phyloP scores from a whole-genome alignment of 1,284 basidiomycete genomes.

The Pascua sp. region DNA sequence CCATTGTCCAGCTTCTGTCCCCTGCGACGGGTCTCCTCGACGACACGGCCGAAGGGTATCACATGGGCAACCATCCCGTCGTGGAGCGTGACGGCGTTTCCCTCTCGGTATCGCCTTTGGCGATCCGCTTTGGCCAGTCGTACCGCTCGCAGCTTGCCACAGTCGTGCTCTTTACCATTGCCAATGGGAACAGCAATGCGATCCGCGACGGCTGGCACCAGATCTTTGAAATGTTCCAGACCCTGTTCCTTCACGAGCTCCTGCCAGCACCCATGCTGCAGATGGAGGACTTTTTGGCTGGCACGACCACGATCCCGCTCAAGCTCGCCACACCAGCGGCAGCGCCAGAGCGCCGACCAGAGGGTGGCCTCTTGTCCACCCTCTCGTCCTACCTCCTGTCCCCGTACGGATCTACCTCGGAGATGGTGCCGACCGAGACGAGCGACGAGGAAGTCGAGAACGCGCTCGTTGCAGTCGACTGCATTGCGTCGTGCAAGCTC shows the following conservation, averaged over 20 bases:
- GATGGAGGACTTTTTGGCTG: constrained; percentile 94
- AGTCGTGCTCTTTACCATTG: constrained; percentile 95
- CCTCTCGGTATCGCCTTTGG: constrained; percentile 85
- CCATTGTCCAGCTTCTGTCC: constrained; percentile 85
- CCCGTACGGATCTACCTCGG: constrained; percentile 72
- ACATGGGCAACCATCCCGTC: constrained; percentile 77
- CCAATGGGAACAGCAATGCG: constrained; percentile 93
- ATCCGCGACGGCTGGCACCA: constrained; percentile 90
- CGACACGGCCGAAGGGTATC: constrained; percentile 62
- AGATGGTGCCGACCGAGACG: constrained; percentile 66
- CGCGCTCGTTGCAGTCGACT: constrained; percentile 91
- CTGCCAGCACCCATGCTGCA: constrained; percentile 83
- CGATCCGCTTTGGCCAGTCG: constrained; percentile 90
- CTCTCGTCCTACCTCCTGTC: constrained; percentile 96
- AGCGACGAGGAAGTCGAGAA: constrained; percentile 88
- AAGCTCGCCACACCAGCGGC: constrained; percentile 65
- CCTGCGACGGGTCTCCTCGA: constrained; percentile 79
- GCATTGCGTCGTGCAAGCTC: constrained; percentile 85
- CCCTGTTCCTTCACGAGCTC: constrained; percentile 88
- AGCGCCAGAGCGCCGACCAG: constrained; percentile 64
- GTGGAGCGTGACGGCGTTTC: constrained; percentile 89
- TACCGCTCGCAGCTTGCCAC: constrained; percentile 95
- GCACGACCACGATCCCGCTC: constrained; percentile 81
- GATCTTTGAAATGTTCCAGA: constrained; percentile 98
- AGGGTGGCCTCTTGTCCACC: constrained; percentile 87